These are phyloP conservation scores for Antitrichia curtipendula DNA, from an alignment of 225 moss, liverwort and hornwort species.

Conservation along the genomic window DNA sequence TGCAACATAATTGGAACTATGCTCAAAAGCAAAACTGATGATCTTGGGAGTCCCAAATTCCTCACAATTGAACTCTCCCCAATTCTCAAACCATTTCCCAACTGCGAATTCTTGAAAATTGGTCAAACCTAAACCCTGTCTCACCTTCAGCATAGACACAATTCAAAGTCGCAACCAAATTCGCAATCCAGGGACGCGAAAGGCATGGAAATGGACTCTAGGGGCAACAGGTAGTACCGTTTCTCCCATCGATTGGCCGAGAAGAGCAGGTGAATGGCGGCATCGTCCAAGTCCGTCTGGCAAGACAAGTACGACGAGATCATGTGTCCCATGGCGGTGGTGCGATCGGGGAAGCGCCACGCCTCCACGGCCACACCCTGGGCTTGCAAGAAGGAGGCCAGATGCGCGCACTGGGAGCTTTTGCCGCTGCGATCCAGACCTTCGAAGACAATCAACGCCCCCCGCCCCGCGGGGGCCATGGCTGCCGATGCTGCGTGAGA, in stretches of 20 bases:
- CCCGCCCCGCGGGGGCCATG: not conserved
- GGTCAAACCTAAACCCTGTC: not conserved
- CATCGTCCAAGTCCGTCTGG: constrained; percentile 57
- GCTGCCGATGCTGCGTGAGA: not conserved
- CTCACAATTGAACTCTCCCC: not conserved
- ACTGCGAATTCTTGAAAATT: not conserved
- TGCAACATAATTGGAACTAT: not conserved
- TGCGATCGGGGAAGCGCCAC: constrained; percentile 95
- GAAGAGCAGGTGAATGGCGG: constrained; percentile 78
- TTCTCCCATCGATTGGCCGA: constrained; percentile 99
- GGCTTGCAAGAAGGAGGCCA: constrained; percentile 43
- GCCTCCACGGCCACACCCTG: constrained; percentile 73
- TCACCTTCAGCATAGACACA: not conserved
- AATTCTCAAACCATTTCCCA: not conserved
- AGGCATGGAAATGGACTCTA: not conserved
- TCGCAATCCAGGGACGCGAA: not conserved
- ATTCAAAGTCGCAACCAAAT: not conserved
- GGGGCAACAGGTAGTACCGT: not conserved
- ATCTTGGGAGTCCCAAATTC: not conserved
- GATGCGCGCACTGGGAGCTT: constrained; percentile 61
- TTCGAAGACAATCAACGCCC: constrained; percentile 80
- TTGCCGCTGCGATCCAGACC: constrained; percentile 93
- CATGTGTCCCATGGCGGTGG: constrained; percentile 67
- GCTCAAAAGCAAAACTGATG: not conserved
- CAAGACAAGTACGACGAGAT: constrained; percentile 76